phyloP scores from a whole-genome alignment of 441 rosid species.

The Populus hybrid region DNA sequence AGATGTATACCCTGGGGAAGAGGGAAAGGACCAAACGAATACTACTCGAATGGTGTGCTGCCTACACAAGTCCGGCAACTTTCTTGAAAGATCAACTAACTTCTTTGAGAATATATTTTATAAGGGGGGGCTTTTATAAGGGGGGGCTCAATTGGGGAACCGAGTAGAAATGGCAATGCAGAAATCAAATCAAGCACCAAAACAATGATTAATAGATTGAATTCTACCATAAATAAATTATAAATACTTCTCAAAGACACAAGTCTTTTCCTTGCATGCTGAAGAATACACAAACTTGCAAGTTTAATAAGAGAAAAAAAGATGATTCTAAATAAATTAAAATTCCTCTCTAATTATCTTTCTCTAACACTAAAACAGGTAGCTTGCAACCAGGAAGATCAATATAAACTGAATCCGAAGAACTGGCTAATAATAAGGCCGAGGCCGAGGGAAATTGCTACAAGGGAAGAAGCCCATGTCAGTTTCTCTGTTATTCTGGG shows the following conservation, averaged over 20 bases:
- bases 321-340: conserved; percentile 16
- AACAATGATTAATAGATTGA: background rate
- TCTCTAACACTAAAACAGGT: conserved; percentile 23
- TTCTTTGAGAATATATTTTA: too few species aligned
- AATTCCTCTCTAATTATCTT: conserved; percentile 29
- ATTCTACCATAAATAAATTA: conserved; percentile 12
- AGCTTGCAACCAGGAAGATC: conserved; percentile 29
- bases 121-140: too few species aligned
- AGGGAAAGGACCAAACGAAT: too few species aligned
- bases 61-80: too few species aligned
- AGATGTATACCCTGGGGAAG: too few species aligned
- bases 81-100: too few species aligned
- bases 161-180: background rate
- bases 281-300: background rate
- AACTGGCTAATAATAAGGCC: conserved; percentile 82
- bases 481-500: conserved; percentile 93
- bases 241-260: background rate
- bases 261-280: background rate
- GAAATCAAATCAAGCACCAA: background rate
- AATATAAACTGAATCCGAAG: conserved; percentile 80
- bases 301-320: background rate
- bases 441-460: conserved; percentile 79
- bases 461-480: conserved; percentile 89
- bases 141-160: background rate
- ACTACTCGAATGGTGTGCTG: too few species aligned